These are phyloP conservation scores for Chaetomiaceae sp. DNA, from an alignment of 2,329 filamentous ascomycete genomes.

Conservation along the genomic window DNA sequence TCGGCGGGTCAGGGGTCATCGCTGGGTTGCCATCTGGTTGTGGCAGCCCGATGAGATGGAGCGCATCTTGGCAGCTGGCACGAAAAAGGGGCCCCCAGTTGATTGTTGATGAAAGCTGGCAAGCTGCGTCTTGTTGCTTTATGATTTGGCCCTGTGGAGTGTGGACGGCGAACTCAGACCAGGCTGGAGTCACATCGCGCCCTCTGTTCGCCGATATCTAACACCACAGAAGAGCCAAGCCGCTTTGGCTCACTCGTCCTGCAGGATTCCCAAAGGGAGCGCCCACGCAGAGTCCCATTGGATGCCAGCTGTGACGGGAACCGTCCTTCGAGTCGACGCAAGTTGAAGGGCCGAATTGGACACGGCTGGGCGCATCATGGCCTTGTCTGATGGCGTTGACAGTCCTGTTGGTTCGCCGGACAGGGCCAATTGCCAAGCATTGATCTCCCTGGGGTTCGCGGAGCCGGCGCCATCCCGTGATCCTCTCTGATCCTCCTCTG, in stretches of 20 bases:
- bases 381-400: slow-evolving; percentile 16
- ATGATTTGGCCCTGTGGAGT: background rate
- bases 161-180: background rate
- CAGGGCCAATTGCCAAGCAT: slow-evolving; percentile 10
- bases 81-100: background rate
- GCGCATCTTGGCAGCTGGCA: slow-evolving; percentile 7
- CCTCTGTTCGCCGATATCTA: background rate
- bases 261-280: slow-evolving; percentile 5
- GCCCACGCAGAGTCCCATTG: slow-evolving; percentile 1
- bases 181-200: background rate
- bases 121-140: background rate
- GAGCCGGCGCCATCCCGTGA: slow-evolving; percentile 17
- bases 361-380: slow-evolving; percentile 21
- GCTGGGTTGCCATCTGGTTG: slow-evolving; percentile 7
- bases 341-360: slow-evolving; percentile 26
- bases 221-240: background rate
- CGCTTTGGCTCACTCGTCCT: background rate
- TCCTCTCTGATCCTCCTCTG: slow-evolving; percentile 7
- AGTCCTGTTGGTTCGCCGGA: slow-evolving; percentile 9
- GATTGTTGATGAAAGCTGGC: background rate
- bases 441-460: slow-evolving; percentile 11
- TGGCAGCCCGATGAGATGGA: slow-evolving; percentile 13
- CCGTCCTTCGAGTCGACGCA: background rate
- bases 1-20: slow-evolving; percentile 1
- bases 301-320: background rate